Evolutionary conservation across 352 stramenopile genomes (phyloP).

Genomic region (Chloridella minuta): DNA sequence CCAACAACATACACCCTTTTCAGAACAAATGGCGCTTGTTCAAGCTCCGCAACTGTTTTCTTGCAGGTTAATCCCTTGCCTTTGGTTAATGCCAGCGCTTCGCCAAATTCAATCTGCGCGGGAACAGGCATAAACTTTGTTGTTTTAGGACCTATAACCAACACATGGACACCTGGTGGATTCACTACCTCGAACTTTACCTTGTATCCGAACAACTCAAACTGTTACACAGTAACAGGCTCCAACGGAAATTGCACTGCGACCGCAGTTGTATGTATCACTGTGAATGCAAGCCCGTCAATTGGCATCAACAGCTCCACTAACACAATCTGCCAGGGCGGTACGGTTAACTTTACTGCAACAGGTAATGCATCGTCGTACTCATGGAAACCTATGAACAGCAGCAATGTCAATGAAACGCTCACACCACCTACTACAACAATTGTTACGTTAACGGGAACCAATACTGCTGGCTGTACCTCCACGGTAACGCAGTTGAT

Average conservation of each 20-base stretch:
- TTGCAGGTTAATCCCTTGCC: not conserved
- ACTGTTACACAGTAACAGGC: not conserved
- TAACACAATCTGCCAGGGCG: not conserved
- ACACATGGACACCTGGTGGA: not conserved
- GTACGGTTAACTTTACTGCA: not conserved
- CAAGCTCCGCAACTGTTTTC: not conserved
- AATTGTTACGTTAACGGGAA: too few relatives aligned
- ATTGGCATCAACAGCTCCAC: not conserved
- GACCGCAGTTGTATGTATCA: not conserved
- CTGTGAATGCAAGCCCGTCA: not conserved
- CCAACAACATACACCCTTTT: not conserved
- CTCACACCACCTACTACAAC: too few relatives aligned
- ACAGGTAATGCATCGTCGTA: too few relatives aligned
- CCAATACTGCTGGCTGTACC: too few relatives aligned
- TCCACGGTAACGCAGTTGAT: too few relatives aligned
- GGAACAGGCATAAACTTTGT: not conserved
- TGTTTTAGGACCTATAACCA: not conserved
- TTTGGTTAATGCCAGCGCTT: not conserved
- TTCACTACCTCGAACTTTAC: too few relatives aligned
- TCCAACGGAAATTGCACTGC: not conserved
- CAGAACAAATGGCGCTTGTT: not conserved
- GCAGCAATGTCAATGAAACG: too few relatives aligned
- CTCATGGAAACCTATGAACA: too few relatives aligned
- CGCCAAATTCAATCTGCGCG: not conserved
- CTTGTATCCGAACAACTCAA: too few relatives aligned